phyloP scores from a whole-genome alignment of 1,139 yeast species.

The Pichia cactophila region DNA sequence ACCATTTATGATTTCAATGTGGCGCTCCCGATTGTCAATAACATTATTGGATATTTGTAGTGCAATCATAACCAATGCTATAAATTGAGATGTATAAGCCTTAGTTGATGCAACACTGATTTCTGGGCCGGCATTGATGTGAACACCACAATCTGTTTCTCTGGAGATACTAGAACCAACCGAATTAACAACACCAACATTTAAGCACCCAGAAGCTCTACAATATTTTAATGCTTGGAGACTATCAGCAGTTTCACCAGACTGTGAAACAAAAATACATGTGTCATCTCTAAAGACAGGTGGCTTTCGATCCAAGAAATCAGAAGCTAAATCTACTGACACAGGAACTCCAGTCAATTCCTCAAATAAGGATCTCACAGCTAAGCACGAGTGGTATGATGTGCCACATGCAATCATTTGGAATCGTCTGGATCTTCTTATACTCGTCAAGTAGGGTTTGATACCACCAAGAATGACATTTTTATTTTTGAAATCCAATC shows the following conservation, averaged over 20 bases:
- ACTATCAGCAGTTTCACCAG: slow-evolving; percentile 99
- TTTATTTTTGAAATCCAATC: slow-evolving; percentile 82
- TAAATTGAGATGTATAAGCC: slow-evolving; percentile 97
- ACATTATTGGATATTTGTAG: slow-evolving; percentile 88
- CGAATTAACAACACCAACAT: slow-evolving; percentile 92
- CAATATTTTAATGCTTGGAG: slow-evolving; percentile 94
- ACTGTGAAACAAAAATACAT: slow-evolving; percentile 94
- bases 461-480: slow-evolving; percentile 85
- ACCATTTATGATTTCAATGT: slow-evolving; percentile 80
- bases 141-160: slow-evolving; percentile 98
- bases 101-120: slow-evolving; percentile 99
- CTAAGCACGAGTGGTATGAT: slow-evolving; percentile 95
- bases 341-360: slow-evolving; percentile 96
- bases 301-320: slow-evolving; percentile 88
- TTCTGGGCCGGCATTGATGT: slow-evolving; percentile 98
- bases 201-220: slow-evolving; percentile 92
- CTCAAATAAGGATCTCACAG: slow-evolving; percentile 93
- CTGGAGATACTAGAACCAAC: slow-evolving; percentile 97
- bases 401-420: slow-evolving; percentile 99
- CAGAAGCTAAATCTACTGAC: slow-evolving; percentile 93
- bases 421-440: slow-evolving; percentile 90
- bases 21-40: slow-evolving; percentile 67
- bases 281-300: slow-evolving; percentile 98
- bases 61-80: slow-evolving; percentile 96
- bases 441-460: slow-evolving; percentile 74